These are phyloP conservation scores for Phyllosticta citriasiana DNA, from an alignment of 2,329 filamentous ascomycete genomes.

Conservation along the genomic window DNA sequence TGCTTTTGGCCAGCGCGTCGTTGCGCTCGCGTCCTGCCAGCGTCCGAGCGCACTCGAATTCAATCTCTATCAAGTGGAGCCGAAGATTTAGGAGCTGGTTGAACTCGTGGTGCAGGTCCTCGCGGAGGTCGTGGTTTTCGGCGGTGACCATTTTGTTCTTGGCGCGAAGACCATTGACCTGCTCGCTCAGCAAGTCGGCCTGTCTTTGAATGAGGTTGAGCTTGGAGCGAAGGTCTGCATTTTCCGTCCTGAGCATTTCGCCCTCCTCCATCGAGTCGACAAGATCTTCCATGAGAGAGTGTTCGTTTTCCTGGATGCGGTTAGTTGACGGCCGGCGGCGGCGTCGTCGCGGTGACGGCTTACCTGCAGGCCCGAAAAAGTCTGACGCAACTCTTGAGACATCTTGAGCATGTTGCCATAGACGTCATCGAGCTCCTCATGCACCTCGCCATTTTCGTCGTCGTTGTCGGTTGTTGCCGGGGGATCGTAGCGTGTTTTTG, in stretches of 20 bases:
- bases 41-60: slow-evolving; percentile 12
- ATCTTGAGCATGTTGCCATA: slow-evolving; percentile 5
- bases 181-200: slow-evolving; percentile 3
- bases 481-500: not conserved
- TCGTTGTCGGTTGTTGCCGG: not conserved
- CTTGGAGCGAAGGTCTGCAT: not conserved
- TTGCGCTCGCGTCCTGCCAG: not conserved
- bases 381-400: slow-evolving; percentile 5
- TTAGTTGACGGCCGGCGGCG: not conserved
- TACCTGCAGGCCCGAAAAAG: slow-evolving; percentile 6
- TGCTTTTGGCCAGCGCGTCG: slow-evolving; percentile 4
- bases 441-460: not conserved
- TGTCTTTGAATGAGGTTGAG: not conserved
- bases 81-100: slow-evolving; percentile 30
- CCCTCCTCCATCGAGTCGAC: not conserved
- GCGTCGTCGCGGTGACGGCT: not conserved
- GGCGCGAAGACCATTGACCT: slow-evolving; percentile 13
- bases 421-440: slow-evolving; percentile 6
- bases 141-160: slow-evolving; percentile 22
- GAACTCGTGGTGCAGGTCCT: slow-evolving; percentile 29
- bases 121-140: slow-evolving; percentile 28
- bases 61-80: slow-evolving; percentile 28
- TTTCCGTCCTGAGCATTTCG: slow-evolving; percentile 2
- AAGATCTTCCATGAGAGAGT: slow-evolving; percentile 4
- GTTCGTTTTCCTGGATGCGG: not conserved